phyloP scores from a whole-genome alignment of 257 asterid genomes.

The Scutellaria barbata region DNA sequence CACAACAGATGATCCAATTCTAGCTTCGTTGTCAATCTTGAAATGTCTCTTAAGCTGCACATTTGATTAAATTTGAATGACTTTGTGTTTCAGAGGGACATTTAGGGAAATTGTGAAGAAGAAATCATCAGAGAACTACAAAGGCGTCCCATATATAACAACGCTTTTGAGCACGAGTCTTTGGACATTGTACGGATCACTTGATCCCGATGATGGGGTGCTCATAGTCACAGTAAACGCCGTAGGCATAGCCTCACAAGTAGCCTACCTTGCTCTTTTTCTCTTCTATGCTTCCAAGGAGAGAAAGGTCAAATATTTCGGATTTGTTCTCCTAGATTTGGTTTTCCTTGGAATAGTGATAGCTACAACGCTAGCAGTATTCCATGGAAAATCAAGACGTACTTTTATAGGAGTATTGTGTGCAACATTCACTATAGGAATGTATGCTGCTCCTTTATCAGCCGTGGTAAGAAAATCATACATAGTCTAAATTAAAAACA shows the following conservation, averaged over 20 bases:
- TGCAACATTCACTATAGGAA: slow-evolving; percentile 50
- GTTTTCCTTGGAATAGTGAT: slow-evolving; percentile 39
- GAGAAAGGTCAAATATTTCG: slow-evolving; percentile 47
- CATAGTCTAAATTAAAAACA: neutral
- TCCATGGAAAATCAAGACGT: slow-evolving; percentile 44
- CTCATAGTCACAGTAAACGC: slow-evolving; percentile 49
- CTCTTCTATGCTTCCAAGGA: slow-evolving; percentile 49
- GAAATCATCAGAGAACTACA: slow-evolving; percentile 65
- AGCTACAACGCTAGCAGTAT: slow-evolving; percentile 33
- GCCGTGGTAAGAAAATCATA: slow-evolving; percentile 41
- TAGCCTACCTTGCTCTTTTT: slow-evolving; percentile 39
- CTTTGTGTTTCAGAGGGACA: slow-evolving; percentile 43
- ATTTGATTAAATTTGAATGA: neutral
- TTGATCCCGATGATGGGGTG: slow-evolving; percentile 48
- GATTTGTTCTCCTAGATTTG: slow-evolving; percentile 44
- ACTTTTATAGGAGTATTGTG: slow-evolving; percentile 47
- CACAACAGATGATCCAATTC: neutral
- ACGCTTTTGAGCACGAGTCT: slow-evolving; percentile 60
- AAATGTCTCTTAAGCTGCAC: too few relatives aligned
- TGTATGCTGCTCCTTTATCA: slow-evolving; percentile 57
- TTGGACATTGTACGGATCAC: slow-evolving; percentile 62
- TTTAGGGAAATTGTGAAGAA: slow-evolving; percentile 51
- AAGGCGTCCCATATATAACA: slow-evolving; percentile 58
- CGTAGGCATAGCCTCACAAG: slow-evolving; percentile 44
- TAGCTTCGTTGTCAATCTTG: too few relatives aligned